These are phyloP conservation scores for Liriodendron chinense DNA, from an alignment of 164 flowering plant genomes.

Conservation along the genomic window DNA sequence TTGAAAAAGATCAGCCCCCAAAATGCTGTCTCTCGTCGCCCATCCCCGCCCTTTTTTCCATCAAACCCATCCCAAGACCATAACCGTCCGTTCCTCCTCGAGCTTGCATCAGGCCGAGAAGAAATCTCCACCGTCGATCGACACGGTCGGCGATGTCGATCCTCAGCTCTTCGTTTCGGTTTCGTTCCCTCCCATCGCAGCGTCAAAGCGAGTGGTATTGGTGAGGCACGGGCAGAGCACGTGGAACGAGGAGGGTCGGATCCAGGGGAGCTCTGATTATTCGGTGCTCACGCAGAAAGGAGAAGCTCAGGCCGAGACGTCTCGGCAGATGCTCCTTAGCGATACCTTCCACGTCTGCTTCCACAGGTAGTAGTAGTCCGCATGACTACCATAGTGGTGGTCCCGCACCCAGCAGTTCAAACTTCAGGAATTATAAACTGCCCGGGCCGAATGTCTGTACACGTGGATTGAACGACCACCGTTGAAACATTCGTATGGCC, in stretches of 20 bases:
- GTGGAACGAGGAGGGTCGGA: constrained; percentile 94
- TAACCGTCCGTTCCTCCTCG: not conserved
- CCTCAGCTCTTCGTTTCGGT: constrained; percentile 21
- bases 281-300: constrained; percentile 85
- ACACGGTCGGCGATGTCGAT: not conserved
- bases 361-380: constrained; percentile 37
- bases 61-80: not conserved
- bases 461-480: too few relatives aligned
- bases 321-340: constrained; percentile 80
- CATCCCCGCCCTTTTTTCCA: not conserved
- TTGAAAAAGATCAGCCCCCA: not conserved
- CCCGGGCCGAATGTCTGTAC: too few relatives aligned
- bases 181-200: constrained; percentile 49
- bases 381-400: not conserved
- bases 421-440: too few relatives aligned
- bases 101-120: constrained; percentile 7
- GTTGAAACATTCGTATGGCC: too few relatives aligned
- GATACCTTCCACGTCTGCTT: constrained; percentile 83
- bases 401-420: not conserved
- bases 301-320: constrained; percentile 85
- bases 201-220: constrained; percentile 75
- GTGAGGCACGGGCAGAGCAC: constrained; percentile 99
- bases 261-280: constrained; percentile 92
- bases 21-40: not conserved
- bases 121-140: constrained; percentile 3